Evolutionary conservation across 1,284 basidiomycete genomes (phyloP).

Genomic region (Bondarzewia mesenterica): DNA sequence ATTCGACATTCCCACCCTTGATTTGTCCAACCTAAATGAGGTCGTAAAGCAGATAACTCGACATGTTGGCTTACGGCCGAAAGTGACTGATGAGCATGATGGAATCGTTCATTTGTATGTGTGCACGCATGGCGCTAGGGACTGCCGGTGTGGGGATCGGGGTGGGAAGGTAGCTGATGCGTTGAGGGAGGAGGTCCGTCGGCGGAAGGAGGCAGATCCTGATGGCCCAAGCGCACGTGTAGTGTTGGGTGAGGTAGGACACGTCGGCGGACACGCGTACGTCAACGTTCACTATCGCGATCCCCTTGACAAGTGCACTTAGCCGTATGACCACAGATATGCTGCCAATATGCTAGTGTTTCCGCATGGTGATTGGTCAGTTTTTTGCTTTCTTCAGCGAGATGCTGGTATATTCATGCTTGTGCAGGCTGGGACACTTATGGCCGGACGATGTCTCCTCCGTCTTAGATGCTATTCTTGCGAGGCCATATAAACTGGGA

Average conservation of each 20-base stretch:
- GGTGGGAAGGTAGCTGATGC: constrained; percentile 44
- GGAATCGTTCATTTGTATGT: constrained; percentile 43
- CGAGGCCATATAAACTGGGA: neutral
- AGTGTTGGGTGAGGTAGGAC: constrained; percentile 58
- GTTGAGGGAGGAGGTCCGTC: constrained; percentile 20
- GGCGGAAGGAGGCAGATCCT: constrained; percentile 14
- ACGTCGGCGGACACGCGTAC: constrained; percentile 82
- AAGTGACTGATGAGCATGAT: constrained; percentile 7
- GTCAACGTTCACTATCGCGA: constrained; percentile 18
- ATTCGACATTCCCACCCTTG: constrained; percentile 40
- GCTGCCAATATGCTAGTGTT: constrained; percentile 1
- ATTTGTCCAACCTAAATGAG: constrained; percentile 38
- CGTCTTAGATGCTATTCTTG: neutral
- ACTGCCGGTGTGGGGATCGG: constrained; percentile 51
- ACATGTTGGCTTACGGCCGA: constrained; percentile 17
- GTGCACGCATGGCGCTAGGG: constrained; percentile 28
- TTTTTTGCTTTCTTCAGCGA: neutral
- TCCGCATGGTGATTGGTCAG: constrained; percentile 3
- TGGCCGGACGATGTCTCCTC: neutral
- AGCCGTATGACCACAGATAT: neutral
- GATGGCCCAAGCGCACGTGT: constrained; percentile 8
- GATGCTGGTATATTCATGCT: neutral
- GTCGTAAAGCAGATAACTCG: constrained; percentile 30
- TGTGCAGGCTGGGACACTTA: neutral
- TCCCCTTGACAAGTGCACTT: neutral